phyloP scores from a whole-genome alignment of 139 green algal genomes.

The Parachlorella kessleri region DNA sequence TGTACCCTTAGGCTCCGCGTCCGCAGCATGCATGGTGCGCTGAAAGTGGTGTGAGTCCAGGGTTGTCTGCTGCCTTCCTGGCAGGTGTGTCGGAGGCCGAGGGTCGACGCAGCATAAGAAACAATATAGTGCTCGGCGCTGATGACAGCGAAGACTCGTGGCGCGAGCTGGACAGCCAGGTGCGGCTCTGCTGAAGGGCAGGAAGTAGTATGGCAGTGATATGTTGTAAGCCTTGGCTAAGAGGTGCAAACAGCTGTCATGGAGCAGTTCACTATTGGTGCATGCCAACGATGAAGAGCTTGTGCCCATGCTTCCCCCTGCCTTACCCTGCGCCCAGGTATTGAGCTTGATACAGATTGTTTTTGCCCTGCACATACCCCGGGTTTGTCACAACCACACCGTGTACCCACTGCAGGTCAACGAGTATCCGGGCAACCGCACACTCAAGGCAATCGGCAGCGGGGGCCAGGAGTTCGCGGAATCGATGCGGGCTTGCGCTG shows the following conservation, averaged over 20 bases:
- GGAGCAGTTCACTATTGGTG: background rate
- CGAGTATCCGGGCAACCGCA: constrained; percentile 45
- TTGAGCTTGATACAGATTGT: too few relatives aligned
- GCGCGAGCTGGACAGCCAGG: constrained; percentile 52
- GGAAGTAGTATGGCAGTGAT: background rate
- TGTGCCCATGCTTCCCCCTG: background rate
- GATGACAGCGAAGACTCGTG: constrained; percentile 42
- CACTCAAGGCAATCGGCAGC: constrained; percentile 53
- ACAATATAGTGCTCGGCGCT: constrained; percentile 49
- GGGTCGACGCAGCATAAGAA: constrained; percentile 27
- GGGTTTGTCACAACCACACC: background rate
- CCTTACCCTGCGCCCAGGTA: background rate
- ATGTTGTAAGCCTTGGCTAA: background rate
- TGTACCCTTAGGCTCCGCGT: too few relatives aligned
- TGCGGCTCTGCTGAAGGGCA: background rate
- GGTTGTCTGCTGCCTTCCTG: too few relatives aligned
- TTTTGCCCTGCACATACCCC: background rate
- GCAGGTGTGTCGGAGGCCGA: constrained; percentile 10
- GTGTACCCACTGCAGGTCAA: constrained; percentile 37
- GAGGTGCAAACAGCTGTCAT: background rate
- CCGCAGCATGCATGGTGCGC: too few relatives aligned
- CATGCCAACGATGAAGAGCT: background rate
- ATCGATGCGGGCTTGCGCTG: constrained; percentile 37
- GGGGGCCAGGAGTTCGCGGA: constrained; percentile 48
- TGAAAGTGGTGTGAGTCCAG: too few relatives aligned